Evolutionary conservation across 495 filamentous ascomycete genomes (phyloP).

Genomic region (Xylaria castorea): DNA sequence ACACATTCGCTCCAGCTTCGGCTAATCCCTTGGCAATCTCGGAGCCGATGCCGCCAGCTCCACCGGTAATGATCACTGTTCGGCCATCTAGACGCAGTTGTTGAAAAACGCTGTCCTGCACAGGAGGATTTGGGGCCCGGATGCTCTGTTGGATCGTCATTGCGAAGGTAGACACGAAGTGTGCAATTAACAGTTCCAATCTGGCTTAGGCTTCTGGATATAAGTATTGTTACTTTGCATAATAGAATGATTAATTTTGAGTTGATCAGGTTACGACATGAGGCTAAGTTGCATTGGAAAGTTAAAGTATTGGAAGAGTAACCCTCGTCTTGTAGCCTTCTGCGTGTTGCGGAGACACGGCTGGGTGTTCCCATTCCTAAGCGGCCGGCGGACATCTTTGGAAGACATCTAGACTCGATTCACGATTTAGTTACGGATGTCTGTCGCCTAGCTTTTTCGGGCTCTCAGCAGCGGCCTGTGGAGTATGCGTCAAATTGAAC

Average conservation of each 20-base stretch:
- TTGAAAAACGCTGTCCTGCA: slow-evolving; percentile 60
- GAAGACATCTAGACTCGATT: background rate
- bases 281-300: background rate
- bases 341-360: background rate
- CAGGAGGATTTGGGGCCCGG: slow-evolving; percentile 17
- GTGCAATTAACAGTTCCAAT: background rate
- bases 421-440: background rate
- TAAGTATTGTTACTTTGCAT: background rate
- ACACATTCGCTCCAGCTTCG: slow-evolving; percentile 74
- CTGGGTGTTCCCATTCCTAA: background rate
- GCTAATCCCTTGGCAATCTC: slow-evolving; percentile 75
- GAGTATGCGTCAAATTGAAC: background rate
- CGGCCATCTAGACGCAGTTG: slow-evolving; percentile 77
- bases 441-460: background rate
- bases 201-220: background rate
- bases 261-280: background rate
- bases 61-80: slow-evolving; percentile 74
- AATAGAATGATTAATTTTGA: background rate
- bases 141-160: slow-evolving; percentile 12
- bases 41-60: slow-evolving; percentile 77
- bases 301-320: background rate
- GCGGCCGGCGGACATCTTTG: background rate
- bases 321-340: background rate
- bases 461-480: background rate
- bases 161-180: background rate